phyloP scores from a whole-genome alignment of 148 eudicot species.

The Rhododendron williamsianum region DNA sequence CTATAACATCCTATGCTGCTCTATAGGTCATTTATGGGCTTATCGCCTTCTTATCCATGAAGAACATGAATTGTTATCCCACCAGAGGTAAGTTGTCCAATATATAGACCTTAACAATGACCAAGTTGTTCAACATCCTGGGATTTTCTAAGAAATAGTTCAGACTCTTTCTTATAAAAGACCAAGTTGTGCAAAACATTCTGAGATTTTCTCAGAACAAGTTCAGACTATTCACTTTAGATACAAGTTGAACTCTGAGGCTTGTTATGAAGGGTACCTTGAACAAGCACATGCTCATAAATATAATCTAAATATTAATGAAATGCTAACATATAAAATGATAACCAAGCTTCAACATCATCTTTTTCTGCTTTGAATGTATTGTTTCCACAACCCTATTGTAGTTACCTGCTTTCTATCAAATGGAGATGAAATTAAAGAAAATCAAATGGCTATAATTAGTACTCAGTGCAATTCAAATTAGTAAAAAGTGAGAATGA shows the following conservation, averaged over 20 bases:
- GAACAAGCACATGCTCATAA: background rate
- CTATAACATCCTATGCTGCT: background rate
- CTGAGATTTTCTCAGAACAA: background rate
- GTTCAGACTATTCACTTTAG: background rate
- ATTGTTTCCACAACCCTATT: background rate
- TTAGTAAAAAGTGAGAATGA: background rate
- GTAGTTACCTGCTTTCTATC: background rate
- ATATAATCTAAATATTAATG: background rate
- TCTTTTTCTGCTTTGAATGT: background rate
- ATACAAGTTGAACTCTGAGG: background rate
- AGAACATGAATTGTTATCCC: background rate
- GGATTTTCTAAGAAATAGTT: background rate
- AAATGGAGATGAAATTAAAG: background rate
- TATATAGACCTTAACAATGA: background rate
- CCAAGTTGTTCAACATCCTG: background rate
- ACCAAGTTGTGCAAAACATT: background rate
- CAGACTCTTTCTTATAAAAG: background rate
- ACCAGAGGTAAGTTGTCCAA: background rate
- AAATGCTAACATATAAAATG: background rate
- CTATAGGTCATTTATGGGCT: background rate
- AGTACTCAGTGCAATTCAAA: background rate
- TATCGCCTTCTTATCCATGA: background rate
- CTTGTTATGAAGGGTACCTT: background rate
- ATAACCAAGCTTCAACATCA: background rate
- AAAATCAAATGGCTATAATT: background rate